Percentiles rank a stretch among this genome's conserved stretches.
phyloP scores from a whole-genome alignment of 2,329 filamentous ascomycete genomes.

The Pezicula neosporulosa region DNA sequence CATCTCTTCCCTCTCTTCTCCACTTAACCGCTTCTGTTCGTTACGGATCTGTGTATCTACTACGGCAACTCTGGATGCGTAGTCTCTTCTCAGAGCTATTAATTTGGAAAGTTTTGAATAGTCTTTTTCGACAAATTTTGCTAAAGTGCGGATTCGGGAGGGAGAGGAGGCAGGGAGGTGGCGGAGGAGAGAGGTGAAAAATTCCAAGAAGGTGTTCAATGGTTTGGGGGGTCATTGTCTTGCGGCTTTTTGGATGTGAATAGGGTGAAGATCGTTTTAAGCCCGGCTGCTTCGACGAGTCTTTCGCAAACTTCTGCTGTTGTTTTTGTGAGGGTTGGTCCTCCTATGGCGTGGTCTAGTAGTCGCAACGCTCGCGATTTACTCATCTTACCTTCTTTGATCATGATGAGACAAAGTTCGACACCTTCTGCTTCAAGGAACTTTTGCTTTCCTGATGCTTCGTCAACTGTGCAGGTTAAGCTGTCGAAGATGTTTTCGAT shows the following conservation, averaged over 20 bases:
- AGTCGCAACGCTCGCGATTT: constrained; percentile 75
- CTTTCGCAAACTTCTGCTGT: constrained; percentile 65
- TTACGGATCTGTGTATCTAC: constrained; percentile 61
- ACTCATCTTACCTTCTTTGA: constrained; percentile 82
- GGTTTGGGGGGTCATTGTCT: constrained; percentile 47
- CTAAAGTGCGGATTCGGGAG: constrained; percentile 76
- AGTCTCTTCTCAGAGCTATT: constrained; percentile 67
- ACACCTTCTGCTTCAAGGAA: constrained; percentile 90
- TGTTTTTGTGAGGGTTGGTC: constrained; percentile 29
- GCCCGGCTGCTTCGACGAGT: constrained; percentile 76
- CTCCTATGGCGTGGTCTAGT: constrained; percentile 75
- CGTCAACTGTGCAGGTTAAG: constrained; percentile 76
- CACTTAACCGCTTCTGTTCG: constrained; percentile 50
- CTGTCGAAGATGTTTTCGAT: constrained; percentile 92
- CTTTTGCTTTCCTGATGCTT: constrained; percentile 69
- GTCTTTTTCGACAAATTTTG: constrained; percentile 94
- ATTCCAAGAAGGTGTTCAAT: constrained; percentile 82
- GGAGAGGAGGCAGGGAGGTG: constrained; percentile 74
- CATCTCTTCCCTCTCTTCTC: constrained; percentile 58
- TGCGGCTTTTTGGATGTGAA: constrained; percentile 73
- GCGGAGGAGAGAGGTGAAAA: constrained; percentile 79
- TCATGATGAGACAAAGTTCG: constrained; percentile 87
- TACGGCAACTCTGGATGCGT: constrained; percentile 55
- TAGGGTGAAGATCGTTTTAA: constrained; percentile 80
- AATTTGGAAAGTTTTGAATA: constrained; percentile 81